These are phyloP conservation scores for Lepraria neglecta DNA, from an alignment of 495 filamentous ascomycete genomes.

Conservation along the genomic window DNA sequence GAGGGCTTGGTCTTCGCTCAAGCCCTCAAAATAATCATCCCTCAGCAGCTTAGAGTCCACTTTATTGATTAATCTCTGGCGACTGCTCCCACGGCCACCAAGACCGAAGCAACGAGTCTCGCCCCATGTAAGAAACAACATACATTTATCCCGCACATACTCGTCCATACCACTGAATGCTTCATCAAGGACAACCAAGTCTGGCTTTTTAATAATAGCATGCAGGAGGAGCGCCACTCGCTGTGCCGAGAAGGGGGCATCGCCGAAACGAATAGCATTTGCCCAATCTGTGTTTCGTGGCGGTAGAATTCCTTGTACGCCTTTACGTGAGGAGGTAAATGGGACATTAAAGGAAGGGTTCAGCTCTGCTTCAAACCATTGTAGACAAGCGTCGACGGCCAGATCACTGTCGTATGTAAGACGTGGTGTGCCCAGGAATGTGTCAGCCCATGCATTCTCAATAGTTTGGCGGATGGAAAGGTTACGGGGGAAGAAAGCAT, in stretches of 20 bases:
- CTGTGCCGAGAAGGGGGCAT: slow-evolving; percentile 71
- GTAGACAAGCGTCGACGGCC: slow-evolving; percentile 58
- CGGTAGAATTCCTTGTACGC: slow-evolving; percentile 12
- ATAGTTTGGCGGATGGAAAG: slow-evolving; percentile 68
- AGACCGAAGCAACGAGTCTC: slow-evolving; percentile 31
- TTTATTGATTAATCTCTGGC: background rate
- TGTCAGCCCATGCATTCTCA: slow-evolving; percentile 84
- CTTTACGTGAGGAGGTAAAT: background rate
- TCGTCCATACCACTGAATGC: slow-evolving; percentile 87
- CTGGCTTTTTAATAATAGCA: slow-evolving; percentile 72
- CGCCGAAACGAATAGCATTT: slow-evolving; percentile 60
- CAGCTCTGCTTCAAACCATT: slow-evolving; percentile 70
- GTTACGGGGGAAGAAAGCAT: slow-evolving; percentile 79
- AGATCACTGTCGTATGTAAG: slow-evolving; percentile 48
- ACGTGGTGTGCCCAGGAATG: slow-evolving; percentile 63
- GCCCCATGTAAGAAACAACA: slow-evolving; percentile 64
- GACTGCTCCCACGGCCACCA: slow-evolving; percentile 22
- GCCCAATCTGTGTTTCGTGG: slow-evolving; percentile 56
- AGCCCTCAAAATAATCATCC: slow-evolving; percentile 31
- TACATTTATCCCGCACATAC: slow-evolving; percentile 72
- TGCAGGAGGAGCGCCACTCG: slow-evolving; percentile 79
- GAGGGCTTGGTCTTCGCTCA: slow-evolving; percentile 66
- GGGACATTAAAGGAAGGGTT: slow-evolving; percentile 40
- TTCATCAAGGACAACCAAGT: slow-evolving; percentile 88
- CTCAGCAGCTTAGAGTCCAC: background rate